Conservation (phyloP, 2,329 filamentous ascomycete species). For the Epichloe aotearoae region DNA sequence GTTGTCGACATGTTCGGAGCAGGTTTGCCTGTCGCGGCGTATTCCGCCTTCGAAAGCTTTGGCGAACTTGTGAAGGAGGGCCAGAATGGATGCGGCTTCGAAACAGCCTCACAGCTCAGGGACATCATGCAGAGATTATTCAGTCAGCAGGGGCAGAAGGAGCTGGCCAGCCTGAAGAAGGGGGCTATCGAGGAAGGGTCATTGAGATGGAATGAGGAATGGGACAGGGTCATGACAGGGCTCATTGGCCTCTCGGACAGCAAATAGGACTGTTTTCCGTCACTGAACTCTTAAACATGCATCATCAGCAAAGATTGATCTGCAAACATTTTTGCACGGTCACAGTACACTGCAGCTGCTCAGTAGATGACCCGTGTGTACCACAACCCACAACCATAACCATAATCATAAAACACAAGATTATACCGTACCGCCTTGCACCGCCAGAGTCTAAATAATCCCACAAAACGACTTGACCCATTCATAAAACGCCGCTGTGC, state of each 20-base stretch:
- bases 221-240: slow-evolving; percentile 68
- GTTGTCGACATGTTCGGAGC: slow-evolving; percentile 98
- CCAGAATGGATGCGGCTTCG: slow-evolving; percentile 76
- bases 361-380: neutral
- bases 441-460: neutral
- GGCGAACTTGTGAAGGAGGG: slow-evolving; percentile 80
- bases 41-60: slow-evolving; percentile 77
- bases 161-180: slow-evolving; percentile 47
- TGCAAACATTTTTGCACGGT: neutral
- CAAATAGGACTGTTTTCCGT: neutral
- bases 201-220: slow-evolving; percentile 82
- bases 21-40: slow-evolving; percentile 80
- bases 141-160: slow-evolving; percentile 28
- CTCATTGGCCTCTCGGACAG: slow-evolving; percentile 41
- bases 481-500: neutral
- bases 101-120: slow-evolving; percentile 52
- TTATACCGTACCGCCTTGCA: neutral
- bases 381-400: neutral
- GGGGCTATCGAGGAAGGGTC: slow-evolving; percentile 65
- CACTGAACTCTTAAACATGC: neutral
- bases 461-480: neutral
- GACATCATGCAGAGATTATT: slow-evolving; percentile 54
- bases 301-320: neutral
- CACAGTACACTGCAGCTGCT: no score
- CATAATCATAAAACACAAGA: neutral